Evolutionary conservation across 139 green algal species (phyloP).

Genomic region (Chlamydomonas schloesseri): DNA sequence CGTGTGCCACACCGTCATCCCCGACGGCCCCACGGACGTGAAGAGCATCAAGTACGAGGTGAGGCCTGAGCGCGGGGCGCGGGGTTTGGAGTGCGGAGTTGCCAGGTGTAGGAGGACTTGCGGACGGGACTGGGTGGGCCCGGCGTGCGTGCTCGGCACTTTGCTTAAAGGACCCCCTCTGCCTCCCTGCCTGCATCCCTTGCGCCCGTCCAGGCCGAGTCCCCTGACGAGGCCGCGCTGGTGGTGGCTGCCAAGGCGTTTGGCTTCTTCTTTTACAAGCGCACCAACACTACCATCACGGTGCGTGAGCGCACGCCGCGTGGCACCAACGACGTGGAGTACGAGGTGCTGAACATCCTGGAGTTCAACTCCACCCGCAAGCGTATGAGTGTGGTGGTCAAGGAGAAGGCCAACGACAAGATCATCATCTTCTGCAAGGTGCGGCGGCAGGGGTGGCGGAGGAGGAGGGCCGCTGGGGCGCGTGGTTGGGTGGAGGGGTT

Average conservation of each 20-base stretch:
- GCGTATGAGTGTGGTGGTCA: conserved; percentile 84
- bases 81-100: background rate
- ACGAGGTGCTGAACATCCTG: conserved; percentile 94
- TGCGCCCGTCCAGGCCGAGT: conserved; percentile 73
- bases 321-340: conserved; percentile 56
- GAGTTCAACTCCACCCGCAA: conserved; percentile 94
- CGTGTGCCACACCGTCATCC: conserved; percentile 87
- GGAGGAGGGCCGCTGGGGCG: too few species aligned
- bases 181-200: background rate
- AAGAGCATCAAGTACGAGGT: conserved; percentile 73
- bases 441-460: background rate
- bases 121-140: background rate
- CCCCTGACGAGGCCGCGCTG: conserved; percentile 88
- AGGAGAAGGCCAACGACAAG: conserved; percentile 61
- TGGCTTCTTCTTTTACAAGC: conserved; percentile 80
- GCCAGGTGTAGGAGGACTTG: background rate
- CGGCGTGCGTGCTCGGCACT: too few species aligned
- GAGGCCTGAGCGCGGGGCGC: background rate
- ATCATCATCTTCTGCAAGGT: conserved; percentile 79
- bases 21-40: conserved; percentile 58
- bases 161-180: too few species aligned
- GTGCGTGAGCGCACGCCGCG: conserved; percentile 49
- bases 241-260: conserved; percentile 82
- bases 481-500: too few species aligned
- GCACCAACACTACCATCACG: conserved; percentile 62